Base-by-base conservation (phyloP, 495 filamentous ascomycete species). In the Daldinia concentrica region DNA sequence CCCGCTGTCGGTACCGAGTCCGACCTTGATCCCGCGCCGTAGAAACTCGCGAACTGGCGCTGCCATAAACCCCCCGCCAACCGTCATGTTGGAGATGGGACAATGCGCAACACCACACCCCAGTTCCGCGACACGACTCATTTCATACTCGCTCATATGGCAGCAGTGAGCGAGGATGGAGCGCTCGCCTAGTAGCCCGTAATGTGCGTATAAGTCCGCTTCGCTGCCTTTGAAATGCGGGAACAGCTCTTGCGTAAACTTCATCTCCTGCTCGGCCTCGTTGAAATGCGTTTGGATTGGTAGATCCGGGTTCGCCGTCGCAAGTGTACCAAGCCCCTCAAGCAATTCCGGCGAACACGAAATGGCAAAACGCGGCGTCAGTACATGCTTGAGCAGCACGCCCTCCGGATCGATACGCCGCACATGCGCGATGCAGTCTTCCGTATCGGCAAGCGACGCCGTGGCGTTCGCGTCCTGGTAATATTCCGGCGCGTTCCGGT, bases 251-350 rank as follows among this genome's bases (percentile, higher is more conserved):
- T 60, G 70, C 1, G 87, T 89, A 19, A 83, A 82, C 0, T 67
- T 51, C 27, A 90, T 86, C 74, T 90, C 88, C 55, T 85, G 81
- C 64, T 79, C 75, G 0, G 86, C 85, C 65, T 90, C 88, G 65
- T 89, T 87, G 79, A 90, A 89, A 72, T 90, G 88, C 32, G 88
- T 90, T 68, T 91, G 89, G 30, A 91, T 85, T 0, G 86, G 82
- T 15, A 91, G 69, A 29, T 86, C 81, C 7, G 83, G 82, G 50
- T 90, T 79, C 24, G 81, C 72, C 15, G 59, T 64, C 0, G 84
- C 87, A 6, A 91, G 78, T 1, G 69, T 54, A 0, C 88, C 89
- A 0, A 92, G 78, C 0, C 85, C 85, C 2, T 72, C 56, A 0
- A 92, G 78, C 0, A 90, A 77, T 15, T 81, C 84, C 0, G 79